These are phyloP conservation scores for Rubus parviflorus DNA, from an alignment of 306 rosid species.

Conservation along the genomic window DNA sequence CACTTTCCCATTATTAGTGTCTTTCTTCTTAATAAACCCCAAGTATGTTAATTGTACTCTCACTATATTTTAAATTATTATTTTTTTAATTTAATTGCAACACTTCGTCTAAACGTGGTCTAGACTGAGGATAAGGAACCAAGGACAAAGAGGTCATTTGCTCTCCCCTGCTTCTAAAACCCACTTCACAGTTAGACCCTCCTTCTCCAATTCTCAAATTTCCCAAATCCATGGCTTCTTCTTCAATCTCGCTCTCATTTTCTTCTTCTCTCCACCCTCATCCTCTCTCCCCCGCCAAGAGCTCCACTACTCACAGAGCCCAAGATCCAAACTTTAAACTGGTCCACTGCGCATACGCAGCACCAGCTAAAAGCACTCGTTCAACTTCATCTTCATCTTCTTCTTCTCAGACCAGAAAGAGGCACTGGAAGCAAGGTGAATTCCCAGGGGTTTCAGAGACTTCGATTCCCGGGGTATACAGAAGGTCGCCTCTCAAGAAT, in stretches of 20 bases:
- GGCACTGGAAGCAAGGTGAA: slow-evolving; percentile 84
- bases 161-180: not conserved
- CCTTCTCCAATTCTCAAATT: not conserved
- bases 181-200: not conserved
- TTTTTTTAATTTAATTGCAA: too few species aligned
- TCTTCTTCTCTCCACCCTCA: slow-evolving; percentile 61
- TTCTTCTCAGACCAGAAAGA: slow-evolving; percentile 48
- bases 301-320: slow-evolving; percentile 26
- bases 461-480: slow-evolving; percentile 29
- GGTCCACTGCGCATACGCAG: slow-evolving; percentile 47
- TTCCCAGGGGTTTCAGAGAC: slow-evolving; percentile 65
- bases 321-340: slow-evolving; percentile 29
- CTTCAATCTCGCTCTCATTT: slow-evolving; percentile 59
- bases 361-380: slow-evolving; percentile 39
- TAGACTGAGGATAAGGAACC: not conserved
- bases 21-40: too few species aligned
- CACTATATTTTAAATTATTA: too few species aligned
- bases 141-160: not conserved
- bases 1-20: too few species aligned
- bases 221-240: slow-evolving; percentile 18
- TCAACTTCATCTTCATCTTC: slow-evolving; percentile 24
- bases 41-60: too few species aligned
- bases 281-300: slow-evolving; percentile 28
- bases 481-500: slow-evolving; percentile 65
- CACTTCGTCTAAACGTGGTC: not conserved